These are phyloP conservation scores for Brasilioporus rufonigricans DNA, from an alignment of 768 basidiomycete genomes.

Conservation along the genomic window DNA sequence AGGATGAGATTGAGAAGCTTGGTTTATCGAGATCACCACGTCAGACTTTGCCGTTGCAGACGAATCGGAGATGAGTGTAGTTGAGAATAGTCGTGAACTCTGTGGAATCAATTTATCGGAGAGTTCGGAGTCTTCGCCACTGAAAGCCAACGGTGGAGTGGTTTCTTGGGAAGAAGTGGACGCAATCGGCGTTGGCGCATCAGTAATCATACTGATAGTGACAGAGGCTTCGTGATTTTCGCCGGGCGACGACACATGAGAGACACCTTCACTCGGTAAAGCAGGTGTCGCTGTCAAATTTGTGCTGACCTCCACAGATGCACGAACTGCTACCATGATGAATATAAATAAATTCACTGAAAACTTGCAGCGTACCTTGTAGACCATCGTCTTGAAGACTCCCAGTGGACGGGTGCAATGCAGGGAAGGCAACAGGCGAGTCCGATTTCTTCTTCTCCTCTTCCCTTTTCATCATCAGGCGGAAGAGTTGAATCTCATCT, in stretches of 20 bases:
- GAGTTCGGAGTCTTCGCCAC: slow-evolving; percentile 20
- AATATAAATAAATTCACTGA: slow-evolving; percentile 5
- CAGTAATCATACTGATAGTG: background rate
- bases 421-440: slow-evolving; percentile 4
- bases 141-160: background rate
- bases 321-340: slow-evolving; percentile 12
- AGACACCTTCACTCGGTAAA: slow-evolving; percentile 5
- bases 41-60: slow-evolving; percentile 29
- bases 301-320: slow-evolving; percentile 5
- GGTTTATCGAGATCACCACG: slow-evolving; percentile 38
- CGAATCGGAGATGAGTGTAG: slow-evolving; percentile 26
- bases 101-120: slow-evolving; percentile 20
- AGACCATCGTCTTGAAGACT: slow-evolving; percentile 11
- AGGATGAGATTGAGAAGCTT: slow-evolving; percentile 36
- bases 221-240: slow-evolving; percentile 12
- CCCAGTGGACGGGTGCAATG: slow-evolving; percentile 8
- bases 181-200: slow-evolving; percentile 2
- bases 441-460: slow-evolving; percentile 48
- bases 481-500: slow-evolving; percentile 85
- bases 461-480: slow-evolving; percentile 78
- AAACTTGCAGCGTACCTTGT: slow-evolving; percentile 19
- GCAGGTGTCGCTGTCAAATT: slow-evolving; percentile 3
- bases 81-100: slow-evolving; percentile 38
- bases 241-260: slow-evolving; percentile 16
- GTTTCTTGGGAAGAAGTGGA: slow-evolving; percentile 16